These are phyloP conservation scores for Chloroidium sp. DNA, from an alignment of 163 green algal genomes.

Conservation along the genomic window DNA sequence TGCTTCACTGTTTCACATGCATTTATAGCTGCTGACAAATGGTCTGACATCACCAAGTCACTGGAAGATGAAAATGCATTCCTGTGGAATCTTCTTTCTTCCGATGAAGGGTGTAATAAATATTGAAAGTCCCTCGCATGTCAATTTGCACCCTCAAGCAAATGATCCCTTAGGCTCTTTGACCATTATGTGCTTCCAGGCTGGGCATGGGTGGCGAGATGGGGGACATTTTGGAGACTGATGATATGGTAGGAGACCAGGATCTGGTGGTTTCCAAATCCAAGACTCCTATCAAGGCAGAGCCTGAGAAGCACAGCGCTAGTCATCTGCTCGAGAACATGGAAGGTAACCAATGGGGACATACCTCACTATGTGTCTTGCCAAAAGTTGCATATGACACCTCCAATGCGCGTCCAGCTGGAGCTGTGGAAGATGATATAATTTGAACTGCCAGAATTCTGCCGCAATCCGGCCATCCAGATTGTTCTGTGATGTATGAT, in stretches of 20 bases:
- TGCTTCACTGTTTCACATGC: too few species aligned
- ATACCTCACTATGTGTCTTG: neutral
- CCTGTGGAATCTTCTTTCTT: too few species aligned
- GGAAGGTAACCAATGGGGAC: neutral
- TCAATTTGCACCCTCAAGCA: neutral
- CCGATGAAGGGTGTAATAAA: neutral
- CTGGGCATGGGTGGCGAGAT: slow-evolving; percentile 39
- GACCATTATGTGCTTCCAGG: slow-evolving; percentile 3
- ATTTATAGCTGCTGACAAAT: too few species aligned
- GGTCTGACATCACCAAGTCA: too few species aligned
- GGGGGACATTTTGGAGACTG: slow-evolving; percentile 52
- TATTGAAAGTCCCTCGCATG: neutral
- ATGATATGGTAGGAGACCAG: slow-evolving; percentile 57
- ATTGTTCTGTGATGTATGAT: too few species aligned
- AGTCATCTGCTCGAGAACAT: slow-evolving; percentile 36
- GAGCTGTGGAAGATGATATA: too few species aligned
- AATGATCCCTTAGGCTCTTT: neutral
- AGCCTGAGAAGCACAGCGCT: slow-evolving; percentile 19
- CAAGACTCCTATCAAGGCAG: neutral
- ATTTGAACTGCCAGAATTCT: too few species aligned
- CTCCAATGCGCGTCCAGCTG: too few species aligned
- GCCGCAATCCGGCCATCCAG: too few species aligned
- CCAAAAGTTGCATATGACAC: neutral
- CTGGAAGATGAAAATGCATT: too few species aligned
- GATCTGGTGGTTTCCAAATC: slow-evolving; percentile 37